phyloP scores from a whole-genome alignment of 768 basidiomycete genomes.

The Panaeolus papilionaceus region DNA sequence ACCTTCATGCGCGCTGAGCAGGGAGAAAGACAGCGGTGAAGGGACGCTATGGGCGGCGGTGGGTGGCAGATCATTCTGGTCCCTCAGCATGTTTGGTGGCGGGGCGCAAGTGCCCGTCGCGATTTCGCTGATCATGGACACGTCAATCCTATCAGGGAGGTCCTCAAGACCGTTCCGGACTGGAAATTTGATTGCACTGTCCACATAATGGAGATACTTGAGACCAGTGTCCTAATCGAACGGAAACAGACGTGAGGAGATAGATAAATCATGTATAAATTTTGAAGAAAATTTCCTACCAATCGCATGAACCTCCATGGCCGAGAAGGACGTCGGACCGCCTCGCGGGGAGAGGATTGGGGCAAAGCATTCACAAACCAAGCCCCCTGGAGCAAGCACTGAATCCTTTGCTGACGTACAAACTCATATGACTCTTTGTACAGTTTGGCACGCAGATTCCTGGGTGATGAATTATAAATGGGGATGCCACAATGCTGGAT shows the following conservation, averaged over 20 bases:
- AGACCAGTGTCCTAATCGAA: constrained; percentile 70
- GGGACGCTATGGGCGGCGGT: constrained; percentile 52
- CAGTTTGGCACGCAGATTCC: constrained; percentile 83
- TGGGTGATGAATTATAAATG: constrained; percentile 35
- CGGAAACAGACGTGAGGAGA: not conserved
- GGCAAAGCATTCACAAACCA: constrained; percentile 90
- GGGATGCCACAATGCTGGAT: constrained; percentile 16
- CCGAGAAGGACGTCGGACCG: constrained; percentile 59
- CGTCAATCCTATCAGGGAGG: constrained; percentile 85
- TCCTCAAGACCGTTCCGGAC: constrained; percentile 86
- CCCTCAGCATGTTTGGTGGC: constrained; percentile 68
- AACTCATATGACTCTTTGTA: constrained; percentile 93
- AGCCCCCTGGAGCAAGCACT: constrained; percentile 86
- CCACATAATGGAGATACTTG: constrained; percentile 87
- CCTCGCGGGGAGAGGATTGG: constrained; percentile 55
- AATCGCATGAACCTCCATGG: constrained; percentile 91
- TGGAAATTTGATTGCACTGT: constrained; percentile 79
- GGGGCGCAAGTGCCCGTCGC: constrained; percentile 75
- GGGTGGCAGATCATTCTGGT: constrained; percentile 64
- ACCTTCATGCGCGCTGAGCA: constrained; percentile 72
- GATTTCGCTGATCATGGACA: constrained; percentile 81
- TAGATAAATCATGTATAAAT: not conserved
- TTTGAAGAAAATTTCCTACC: constrained; percentile 44
- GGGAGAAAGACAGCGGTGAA: constrained; percentile 78
- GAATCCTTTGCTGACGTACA: constrained; percentile 86